Base-by-base conservation (phyloP, 139 green algal genomes). In the Penium margaritaceum region DNA sequence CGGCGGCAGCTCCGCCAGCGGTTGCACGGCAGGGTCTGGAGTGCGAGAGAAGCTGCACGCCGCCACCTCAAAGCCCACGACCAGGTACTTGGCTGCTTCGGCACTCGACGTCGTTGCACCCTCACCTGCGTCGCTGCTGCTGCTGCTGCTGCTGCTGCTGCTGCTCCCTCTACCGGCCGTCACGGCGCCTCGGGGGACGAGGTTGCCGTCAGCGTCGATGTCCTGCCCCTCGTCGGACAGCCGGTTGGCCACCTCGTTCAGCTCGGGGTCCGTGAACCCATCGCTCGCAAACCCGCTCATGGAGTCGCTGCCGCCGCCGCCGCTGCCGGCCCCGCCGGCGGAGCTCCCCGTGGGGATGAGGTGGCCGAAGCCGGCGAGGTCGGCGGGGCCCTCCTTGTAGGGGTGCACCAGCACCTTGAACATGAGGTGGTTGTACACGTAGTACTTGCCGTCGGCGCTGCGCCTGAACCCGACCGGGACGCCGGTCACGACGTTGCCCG, bases 41-140 rank as follows among this genome's bases (percentile, higher is more conserved):
- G 51, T 27, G 5, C 65, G 17, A 5, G 19, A 9, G 35, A 74
- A 24, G 37, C 74, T 81, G 86, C 92, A 96, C 5, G 89, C 85
- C 32, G 87, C 83, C 53, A 95, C 90, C 82, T 96, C 90, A 82
- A 96, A 96, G 44, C 91, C 91, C 3, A 96, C 91, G 15, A 96
- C 81, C 85, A 92, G 91, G 76, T 85, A 93, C n/a, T n/a, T n/a
- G n/a, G n/a, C n/a, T n/a, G n/a, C n/a, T n/a, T n/a, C n/a, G n/a
- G n/a, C n/a, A n/a, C n/a, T n/a, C n/a, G n/a, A n/a, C n/a, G n/a
- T n/a, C n/a, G n/a, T n/a, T n/a, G n/a, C n/a, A n/a, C n/a, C n/a
- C n/a, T n/a, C n/a, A n/a, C n/a, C n/a, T n/a, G n/a, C n/a, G n/a
- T n/a, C n/a, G n/a, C n/a, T n/a, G n/a, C n/a, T n/a, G n/a, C n/a